Evolutionary conservation across 2,329 filamentous ascomycete genomes (phyloP).

Genomic region (Ophiostoma novo-ulmi): DNA sequence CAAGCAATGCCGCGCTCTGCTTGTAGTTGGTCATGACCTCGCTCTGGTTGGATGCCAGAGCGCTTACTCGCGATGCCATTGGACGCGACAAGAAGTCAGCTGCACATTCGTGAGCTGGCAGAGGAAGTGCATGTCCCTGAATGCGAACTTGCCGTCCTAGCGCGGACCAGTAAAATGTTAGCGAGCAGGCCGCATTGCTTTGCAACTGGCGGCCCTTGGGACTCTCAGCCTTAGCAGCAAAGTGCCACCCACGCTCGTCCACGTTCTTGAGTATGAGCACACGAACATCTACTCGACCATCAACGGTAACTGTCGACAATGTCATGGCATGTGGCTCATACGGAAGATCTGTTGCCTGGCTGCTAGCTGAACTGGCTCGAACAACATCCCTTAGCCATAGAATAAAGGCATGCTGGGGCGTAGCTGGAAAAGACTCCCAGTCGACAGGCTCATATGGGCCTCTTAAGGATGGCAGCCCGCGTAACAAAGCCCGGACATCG

Average conservation of each 20-base stretch:
- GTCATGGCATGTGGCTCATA: conserved; percentile 1
- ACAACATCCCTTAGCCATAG: background rate
- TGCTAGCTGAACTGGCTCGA: background rate
- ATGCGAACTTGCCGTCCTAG: background rate
- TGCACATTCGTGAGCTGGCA: background rate
- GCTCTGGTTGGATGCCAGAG: background rate
- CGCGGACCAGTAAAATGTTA: conserved; percentile 25
- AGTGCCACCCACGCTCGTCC: conserved; percentile 26
- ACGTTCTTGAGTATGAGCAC: conserved; percentile 27
- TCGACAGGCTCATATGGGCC: background rate
- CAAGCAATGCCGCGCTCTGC: background rate
- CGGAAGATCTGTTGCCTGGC: background rate
- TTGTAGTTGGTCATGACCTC: background rate
- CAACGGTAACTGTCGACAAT: background rate
- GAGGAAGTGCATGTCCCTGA: background rate
- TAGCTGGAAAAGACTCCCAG: background rate
- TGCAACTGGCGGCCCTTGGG: conserved; percentile 25
- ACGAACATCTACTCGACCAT: conserved; percentile 21
- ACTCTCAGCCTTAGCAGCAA: conserved; percentile 23
- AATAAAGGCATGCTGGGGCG: background rate
- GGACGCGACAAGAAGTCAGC: background rate
- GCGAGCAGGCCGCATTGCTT: conserved; percentile 12
- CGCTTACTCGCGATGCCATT: background rate
- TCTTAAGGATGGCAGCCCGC: background rate
- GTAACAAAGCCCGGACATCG: background rate